These are phyloP conservation scores for Fagopyrum tataricum DNA, from an alignment of 148 eudicot genomes.

Conservation along the genomic window DNA sequence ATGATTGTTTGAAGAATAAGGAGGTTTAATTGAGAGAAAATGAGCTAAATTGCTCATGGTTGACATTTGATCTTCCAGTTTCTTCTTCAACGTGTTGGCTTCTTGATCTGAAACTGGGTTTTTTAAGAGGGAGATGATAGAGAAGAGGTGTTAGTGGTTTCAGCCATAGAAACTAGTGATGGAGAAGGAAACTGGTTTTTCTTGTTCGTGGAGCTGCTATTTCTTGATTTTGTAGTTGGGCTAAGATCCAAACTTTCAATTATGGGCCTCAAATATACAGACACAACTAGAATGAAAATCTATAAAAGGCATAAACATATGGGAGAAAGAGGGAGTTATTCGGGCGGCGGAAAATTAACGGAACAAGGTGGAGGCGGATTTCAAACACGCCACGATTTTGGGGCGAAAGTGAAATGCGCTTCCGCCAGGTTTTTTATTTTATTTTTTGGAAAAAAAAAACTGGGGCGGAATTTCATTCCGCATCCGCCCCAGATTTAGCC, in stretches of 20 bases:
- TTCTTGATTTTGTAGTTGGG: neutral
- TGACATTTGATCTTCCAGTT: neutral
- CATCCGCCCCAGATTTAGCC: no score
- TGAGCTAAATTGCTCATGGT: neutral
- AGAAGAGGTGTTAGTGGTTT: neutral
- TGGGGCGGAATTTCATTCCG: no score
- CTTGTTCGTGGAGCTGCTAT: neutral
- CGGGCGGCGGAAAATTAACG: no score
- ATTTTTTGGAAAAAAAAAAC: no score
- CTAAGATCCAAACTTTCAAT: neutral
- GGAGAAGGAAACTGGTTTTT: constrained; percentile 4
- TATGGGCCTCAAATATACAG: neutral
- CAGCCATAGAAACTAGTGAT: constrained; percentile 11
- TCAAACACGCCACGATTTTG: no score
- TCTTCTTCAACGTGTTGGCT: constrained; percentile 1
- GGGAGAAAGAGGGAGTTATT: no score
- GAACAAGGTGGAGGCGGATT: no score
- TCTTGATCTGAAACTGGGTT: neutral
- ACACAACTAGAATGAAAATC: neutral
- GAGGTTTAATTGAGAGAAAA: neutral
- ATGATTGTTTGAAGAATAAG: constrained; percentile 1
- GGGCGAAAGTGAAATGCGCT: no score
- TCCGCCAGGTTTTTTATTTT: no score
- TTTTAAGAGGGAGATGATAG: neutral
- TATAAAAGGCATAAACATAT: no score